phyloP scores from a whole-genome alignment of 2,329 filamentous ascomycete genomes.

The Rhinocladiella mackenziei region DNA sequence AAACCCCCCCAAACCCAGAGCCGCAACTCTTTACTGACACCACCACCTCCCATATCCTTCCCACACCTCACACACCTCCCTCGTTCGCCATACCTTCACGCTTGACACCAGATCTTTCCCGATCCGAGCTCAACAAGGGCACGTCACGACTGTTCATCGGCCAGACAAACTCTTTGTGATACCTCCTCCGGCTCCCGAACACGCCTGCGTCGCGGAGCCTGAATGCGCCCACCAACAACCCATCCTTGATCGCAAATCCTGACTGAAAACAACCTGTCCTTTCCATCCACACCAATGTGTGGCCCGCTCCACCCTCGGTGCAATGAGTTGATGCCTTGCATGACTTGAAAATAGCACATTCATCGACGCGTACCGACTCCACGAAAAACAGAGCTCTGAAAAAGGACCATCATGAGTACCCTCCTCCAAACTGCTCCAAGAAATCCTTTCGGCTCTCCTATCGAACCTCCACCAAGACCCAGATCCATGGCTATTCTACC shows the following conservation, averaged over 20 bases:
- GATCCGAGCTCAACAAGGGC: slow-evolving; percentile 15
- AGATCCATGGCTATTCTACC: slow-evolving; percentile 26
- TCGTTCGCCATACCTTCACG: slow-evolving; percentile 14
- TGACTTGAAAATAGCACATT: slow-evolving; percentile 24
- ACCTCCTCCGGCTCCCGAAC: slow-evolving; percentile 15
- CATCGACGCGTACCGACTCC: slow-evolving; percentile 10
- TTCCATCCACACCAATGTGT: slow-evolving; percentile 19
- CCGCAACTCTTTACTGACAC: slow-evolving; percentile 14
- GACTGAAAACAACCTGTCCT: slow-evolving; percentile 12
- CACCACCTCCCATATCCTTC: slow-evolving; percentile 7
- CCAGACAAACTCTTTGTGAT: slow-evolving; percentile 21
- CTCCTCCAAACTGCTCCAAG: slow-evolving; percentile 25
- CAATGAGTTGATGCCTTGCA: slow-evolving; percentile 24
- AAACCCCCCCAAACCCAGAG: slow-evolving; percentile 14
- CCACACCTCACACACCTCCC: slow-evolving; percentile 14
- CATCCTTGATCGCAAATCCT: slow-evolving; percentile 5
- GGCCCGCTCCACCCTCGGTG: slow-evolving; percentile 21
- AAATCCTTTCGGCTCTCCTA: slow-evolving; percentile 27
- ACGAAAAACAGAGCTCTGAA: slow-evolving; percentile 9
- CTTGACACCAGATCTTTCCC: slow-evolving; percentile 21
- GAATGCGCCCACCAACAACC: slow-evolving; percentile 5
- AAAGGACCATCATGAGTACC: slow-evolving; percentile 29
- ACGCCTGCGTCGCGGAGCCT: slow-evolving; percentile 14
- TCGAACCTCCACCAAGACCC: slow-evolving; percentile 21
- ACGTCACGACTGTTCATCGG: slow-evolving; percentile 15